Conservation (phyloP, 2,329 filamentous ascomycete species). For the Pseudocercospora musae region DNA sequence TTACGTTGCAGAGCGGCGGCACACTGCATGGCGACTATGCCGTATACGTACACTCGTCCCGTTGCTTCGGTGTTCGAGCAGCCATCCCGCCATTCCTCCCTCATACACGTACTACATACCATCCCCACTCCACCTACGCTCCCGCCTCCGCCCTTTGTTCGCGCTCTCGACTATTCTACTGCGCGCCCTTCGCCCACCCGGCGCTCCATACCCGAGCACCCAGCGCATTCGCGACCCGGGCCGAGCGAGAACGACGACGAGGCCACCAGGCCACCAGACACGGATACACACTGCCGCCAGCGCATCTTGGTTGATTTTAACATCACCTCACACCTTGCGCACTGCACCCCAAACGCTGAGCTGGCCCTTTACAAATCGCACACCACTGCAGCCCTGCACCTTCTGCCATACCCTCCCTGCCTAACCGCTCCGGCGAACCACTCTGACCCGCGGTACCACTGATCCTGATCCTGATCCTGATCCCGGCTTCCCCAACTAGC, state of each 20-base stretch:
- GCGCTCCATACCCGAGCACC: background rate
- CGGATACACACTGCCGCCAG: background rate
- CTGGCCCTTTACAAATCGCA: background rate
- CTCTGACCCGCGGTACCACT: background rate
- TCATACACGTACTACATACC: background rate
- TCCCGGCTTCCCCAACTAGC: conserved; percentile 3
- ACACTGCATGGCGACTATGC: background rate
- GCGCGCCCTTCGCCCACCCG: background rate
- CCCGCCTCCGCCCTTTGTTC: background rate
- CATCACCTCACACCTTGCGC: background rate
- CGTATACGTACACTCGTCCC: background rate
- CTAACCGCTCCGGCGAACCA: background rate
- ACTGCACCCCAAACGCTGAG: background rate
- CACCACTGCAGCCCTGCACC: background rate
- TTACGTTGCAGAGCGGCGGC: background rate
- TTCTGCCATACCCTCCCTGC: background rate
- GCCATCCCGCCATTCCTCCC: background rate
- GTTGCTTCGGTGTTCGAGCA: background rate
- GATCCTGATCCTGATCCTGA: background rate
- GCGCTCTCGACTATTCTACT: background rate
- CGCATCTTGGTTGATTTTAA: too few species aligned
- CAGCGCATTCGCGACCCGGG: background rate
- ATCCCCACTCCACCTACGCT: background rate
- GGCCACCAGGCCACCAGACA: background rate
- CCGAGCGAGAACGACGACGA: background rate